Conservation (phyloP, 202 grass and related monocot species). For the Carex sylvatica region DNA sequence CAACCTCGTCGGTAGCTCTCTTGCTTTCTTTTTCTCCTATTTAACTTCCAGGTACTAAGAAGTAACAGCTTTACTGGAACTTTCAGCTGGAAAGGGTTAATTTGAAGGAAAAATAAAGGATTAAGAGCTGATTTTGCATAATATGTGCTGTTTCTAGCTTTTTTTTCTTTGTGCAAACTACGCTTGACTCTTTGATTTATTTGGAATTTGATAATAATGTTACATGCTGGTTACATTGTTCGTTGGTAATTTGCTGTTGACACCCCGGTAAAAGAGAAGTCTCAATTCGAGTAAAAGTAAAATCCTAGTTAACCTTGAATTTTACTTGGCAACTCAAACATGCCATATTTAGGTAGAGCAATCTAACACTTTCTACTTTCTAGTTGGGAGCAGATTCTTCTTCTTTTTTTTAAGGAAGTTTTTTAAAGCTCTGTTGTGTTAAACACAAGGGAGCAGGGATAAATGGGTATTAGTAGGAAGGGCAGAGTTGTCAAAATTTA, state of each 20-base stretch:
- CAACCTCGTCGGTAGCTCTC: slow-evolving; percentile 51
- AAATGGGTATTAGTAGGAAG: background rate
- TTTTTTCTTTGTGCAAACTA: background rate
- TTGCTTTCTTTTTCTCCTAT: background rate
- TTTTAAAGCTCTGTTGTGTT: background rate
- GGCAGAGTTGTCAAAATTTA: background rate
- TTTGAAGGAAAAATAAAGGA: background rate
- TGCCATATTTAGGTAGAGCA: background rate
- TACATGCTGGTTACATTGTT: background rate
- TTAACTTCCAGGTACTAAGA: background rate
- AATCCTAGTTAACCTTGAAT: background rate
- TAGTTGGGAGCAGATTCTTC: background rate
- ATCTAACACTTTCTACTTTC: background rate
- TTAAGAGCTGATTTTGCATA: background rate
- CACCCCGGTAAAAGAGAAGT: background rate
- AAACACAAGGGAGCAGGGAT: background rate
- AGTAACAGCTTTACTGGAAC: background rate
- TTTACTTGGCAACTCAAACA: background rate
- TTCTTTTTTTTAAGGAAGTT: background rate
- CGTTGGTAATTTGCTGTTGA: background rate
- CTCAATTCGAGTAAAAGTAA: background rate
- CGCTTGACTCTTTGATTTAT: background rate
- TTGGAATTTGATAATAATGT: background rate
- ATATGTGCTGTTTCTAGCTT: background rate
- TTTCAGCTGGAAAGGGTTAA: background rate